Evolutionary conservation across 2,329 filamentous ascomycete species (phyloP).

Genomic region (Colletotrichum noveboracense): DNA sequence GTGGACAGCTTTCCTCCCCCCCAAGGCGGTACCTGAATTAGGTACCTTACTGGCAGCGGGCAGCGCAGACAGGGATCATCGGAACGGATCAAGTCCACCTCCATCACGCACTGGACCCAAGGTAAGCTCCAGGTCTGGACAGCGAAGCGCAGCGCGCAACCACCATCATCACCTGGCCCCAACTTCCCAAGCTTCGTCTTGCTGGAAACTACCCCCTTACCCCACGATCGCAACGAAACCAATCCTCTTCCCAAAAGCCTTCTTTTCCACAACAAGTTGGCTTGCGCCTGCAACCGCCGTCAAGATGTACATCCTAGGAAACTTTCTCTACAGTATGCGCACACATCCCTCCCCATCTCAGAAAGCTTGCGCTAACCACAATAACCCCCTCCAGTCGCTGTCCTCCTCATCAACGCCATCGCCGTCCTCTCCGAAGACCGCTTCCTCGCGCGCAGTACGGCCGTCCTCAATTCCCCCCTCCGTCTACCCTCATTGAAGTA

Average conservation of each 20-base stretch:
- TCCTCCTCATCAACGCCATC: constrained; percentile 92
- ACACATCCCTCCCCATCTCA: neutral
- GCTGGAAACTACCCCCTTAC: neutral
- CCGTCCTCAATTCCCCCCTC: neutral
- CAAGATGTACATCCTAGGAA: constrained; percentile 71
- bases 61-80: neutral
- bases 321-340: constrained; percentile 67
- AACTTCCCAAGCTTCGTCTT: neutral
- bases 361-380: neutral
- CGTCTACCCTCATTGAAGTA: no score
- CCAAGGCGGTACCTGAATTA: neutral
- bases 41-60: neutral
- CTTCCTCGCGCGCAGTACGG: constrained; percentile 74
- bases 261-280: neutral
- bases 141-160: neutral
- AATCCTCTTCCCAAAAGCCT: neutral
- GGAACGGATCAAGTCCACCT: constrained; percentile 13
- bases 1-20: neutral
- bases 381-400: constrained; percentile 55
- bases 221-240: neutral
- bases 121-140: constrained; percentile 4
- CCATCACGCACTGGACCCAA: constrained; percentile 20
- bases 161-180: constrained; percentile 9
- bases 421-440: constrained; percentile 94
- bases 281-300: neutral